A percentile compares a stretch with the other conserved stretches of the same genome.
Evolutionary conservation across 495 filamentous ascomycete species (phyloP).

Genomic region (Penicillium manginii): DNA sequence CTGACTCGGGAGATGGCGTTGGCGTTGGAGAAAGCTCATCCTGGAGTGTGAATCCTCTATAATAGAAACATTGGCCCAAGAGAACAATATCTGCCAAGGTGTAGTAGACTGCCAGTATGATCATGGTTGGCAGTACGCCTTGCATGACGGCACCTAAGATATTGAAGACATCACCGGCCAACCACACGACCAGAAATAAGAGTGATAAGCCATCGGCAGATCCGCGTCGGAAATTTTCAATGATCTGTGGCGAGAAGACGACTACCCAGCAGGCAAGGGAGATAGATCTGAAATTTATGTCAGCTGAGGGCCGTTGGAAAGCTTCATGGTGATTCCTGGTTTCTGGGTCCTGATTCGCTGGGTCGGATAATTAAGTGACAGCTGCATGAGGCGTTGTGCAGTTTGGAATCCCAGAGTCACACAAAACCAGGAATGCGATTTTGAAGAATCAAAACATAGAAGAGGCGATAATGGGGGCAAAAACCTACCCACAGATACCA

Average conservation of each 20-base stretch:
- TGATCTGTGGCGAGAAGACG: slow-evolving; percentile 95
- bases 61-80: slow-evolving; percentile 89
- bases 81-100: slow-evolving; percentile 91
- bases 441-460: background rate
- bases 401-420: slow-evolving; percentile 1
- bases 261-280: slow-evolving; percentile 98
- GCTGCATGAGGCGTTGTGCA: background rate
- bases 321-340: slow-evolving; percentile 1
- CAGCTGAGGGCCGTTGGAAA: background rate
- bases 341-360: background rate
- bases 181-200: slow-evolving; percentile 88
- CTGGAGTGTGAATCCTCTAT: slow-evolving; percentile 76
- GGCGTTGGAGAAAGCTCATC: slow-evolving; percentile 48
- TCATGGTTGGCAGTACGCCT: slow-evolving; percentile 94
- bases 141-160: slow-evolving; percentile 92
- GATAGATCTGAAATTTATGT: slow-evolving; percentile 64
- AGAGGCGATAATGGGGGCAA: background rate
- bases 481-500: slow-evolving; percentile 79
- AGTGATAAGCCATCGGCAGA: slow-evolving; percentile 90
- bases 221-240: slow-evolving; percentile 87
- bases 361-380: slow-evolving; percentile 2
- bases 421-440: background rate
- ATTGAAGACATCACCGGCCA: slow-evolving; percentile 94
- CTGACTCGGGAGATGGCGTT: slow-evolving; percentile 16
- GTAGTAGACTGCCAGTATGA: slow-evolving; percentile 93